Conservation (phyloP, 257 asterid species). For the Solanum clarkiae region DNA sequence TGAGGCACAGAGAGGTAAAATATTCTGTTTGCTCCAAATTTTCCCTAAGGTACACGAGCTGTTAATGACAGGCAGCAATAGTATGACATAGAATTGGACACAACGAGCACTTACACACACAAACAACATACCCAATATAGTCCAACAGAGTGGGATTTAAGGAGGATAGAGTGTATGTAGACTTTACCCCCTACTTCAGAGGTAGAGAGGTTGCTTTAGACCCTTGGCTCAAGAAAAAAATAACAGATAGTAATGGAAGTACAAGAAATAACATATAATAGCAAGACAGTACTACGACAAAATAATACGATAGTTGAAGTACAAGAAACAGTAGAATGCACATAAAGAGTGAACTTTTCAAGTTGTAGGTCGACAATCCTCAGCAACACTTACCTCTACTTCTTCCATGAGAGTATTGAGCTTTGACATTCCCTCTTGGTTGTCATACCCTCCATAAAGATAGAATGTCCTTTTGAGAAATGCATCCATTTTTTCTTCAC, state of each 20-base stretch:
- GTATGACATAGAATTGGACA: background rate
- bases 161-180: background rate
- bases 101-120: background rate
- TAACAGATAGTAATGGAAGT: background rate
- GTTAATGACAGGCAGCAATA: conserved; percentile 6
- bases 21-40: conserved; percentile 29
- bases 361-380: background rate
- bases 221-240: background rate
- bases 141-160: background rate
- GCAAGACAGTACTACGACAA: background rate
- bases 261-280: background rate
- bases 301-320: background rate
- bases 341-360: background rate
- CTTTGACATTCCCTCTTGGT: conserved; percentile 37
- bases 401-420: conserved; percentile 30
- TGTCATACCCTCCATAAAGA: conserved; percentile 36
- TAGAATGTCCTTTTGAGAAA: conserved; percentile 28
- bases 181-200: background rate
- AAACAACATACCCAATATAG: background rate
- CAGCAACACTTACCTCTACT: conserved; percentile 21
- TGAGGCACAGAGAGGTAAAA: conserved; percentile 46
- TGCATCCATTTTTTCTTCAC: conserved; percentile 27
- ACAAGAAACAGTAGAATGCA: background rate
- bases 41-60: conserved; percentile 20
- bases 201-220: background rate